Base-by-base conservation (phyloP, 208 protist genomes). In the Wallacemonas rigidus region DNA sequence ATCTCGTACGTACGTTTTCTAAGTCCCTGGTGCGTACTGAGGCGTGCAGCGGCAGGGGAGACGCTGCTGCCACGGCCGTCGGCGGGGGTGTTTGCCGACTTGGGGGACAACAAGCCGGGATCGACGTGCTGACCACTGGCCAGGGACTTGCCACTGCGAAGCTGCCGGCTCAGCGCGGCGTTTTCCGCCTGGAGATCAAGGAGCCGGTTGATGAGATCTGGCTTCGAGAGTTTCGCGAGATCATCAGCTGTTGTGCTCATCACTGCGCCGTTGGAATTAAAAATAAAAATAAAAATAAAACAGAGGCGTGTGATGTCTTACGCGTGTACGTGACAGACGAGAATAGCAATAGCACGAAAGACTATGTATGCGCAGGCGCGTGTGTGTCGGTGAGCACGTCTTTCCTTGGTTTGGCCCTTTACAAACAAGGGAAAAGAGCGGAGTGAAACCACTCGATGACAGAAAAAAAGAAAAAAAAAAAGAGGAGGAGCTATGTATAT, bases 101-200 rank as follows among this genome's bases (percentile, higher is more conserved):
- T 35, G 55, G 36, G 58, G n/a, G 71, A 50, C 55, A 71, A 43
- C 35, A 65, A 26, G 67, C 50, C 58, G 2, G 75, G 80, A 64
- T 80, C 74, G 44, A 64, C n/a, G 65, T 80, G 65, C 43, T 51
- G 26, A 43, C 69, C 68, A 69, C 50, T 69, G 11, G 45, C 2
- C 48, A 69, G 64, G 0, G 60, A 8, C 41, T 60, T 56, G 48
- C 63, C 65, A 69, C 45, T 80, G 78, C 71, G 85, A 51, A 92
- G 74, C 71, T 91, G 86, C 9, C 76, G 78, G 36, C 77, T 81
- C 26, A 95, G 77, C 48, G 77, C 76, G 48, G 61, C 71, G 76
- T 89, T 89, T 58, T 91, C 81, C 6, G 82, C 69, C 57, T 93
- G 79, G 11, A 91, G 76, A 54, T 93, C 88, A 6, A 91, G 79